Evolutionary conservation across 1,284 basidiomycete genomes (phyloP).

Genomic region (Tausonia pullulans): DNA sequence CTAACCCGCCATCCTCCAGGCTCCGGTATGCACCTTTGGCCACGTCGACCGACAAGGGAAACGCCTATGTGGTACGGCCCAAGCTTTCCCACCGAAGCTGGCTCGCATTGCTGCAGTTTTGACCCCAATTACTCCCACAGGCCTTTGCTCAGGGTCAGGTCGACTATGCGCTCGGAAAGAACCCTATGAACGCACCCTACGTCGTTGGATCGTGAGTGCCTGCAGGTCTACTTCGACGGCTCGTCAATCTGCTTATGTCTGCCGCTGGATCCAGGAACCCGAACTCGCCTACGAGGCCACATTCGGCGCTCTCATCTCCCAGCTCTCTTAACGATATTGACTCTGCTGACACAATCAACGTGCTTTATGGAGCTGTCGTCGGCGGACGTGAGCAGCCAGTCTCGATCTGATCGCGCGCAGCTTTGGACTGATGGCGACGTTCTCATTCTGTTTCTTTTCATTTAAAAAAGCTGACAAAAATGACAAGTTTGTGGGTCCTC

Average conservation of each 20-base stretch:
- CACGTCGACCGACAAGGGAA: slow-evolving; percentile 47
- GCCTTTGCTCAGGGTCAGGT: slow-evolving; percentile 62
- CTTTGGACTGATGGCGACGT: not conserved
- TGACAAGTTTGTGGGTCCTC: slow-evolving; percentile 45
- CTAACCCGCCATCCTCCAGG: too few relatives aligned
- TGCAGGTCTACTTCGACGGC: not conserved
- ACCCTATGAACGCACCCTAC: slow-evolving; percentile 55
- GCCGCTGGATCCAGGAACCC: slow-evolving; percentile 81
- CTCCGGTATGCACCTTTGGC: slow-evolving; percentile 62
- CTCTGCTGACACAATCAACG: slow-evolving; percentile 57
- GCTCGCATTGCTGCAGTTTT: slow-evolving; percentile 4
- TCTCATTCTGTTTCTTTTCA: not conserved
- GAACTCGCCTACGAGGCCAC: slow-evolving; percentile 78
- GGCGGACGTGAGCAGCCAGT: slow-evolving; percentile 48
- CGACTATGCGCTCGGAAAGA: slow-evolving; percentile 71
- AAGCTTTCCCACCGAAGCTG: not conserved
- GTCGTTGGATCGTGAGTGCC: slow-evolving; percentile 32
- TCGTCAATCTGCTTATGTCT: slow-evolving; percentile 30
- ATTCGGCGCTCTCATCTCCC: slow-evolving; percentile 68
- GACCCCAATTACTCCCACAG: slow-evolving; percentile 28
- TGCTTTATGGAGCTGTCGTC: slow-evolving; percentile 75
- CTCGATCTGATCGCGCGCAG: not conserved
- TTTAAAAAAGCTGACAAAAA: slow-evolving; percentile 42
- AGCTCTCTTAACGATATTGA: slow-evolving; percentile 54
- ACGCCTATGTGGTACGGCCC: slow-evolving; percentile 48